Evolutionary conservation across 495 filamentous ascomycete species (phyloP), one percentile per base, ranked within the genome.

Genomic region (Neurospora intermedia): DNA sequence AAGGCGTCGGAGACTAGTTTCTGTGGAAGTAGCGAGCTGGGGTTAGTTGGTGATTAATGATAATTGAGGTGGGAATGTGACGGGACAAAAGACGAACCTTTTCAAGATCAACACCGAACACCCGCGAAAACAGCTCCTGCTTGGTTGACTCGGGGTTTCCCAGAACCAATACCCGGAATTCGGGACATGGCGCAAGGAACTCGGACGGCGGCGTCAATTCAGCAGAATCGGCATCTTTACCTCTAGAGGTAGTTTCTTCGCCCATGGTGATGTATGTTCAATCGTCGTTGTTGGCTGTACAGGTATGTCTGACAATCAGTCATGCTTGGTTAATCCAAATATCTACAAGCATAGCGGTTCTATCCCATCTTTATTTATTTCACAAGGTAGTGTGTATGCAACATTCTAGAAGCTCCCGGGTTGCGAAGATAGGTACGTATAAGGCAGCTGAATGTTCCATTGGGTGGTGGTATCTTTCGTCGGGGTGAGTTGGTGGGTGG

Each of bases 61-160:
- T 38, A 38, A 38, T 38, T 5, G 35, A 38, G 35, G 35, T 38
- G 35, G 6, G 35, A 38, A 38, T 38, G 35, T 4, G 35, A 6
- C 6, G n/a, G n/a, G n/a, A n/a, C n/a, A n/a, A n/a, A n/a, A 38
- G 35, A 69, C 59, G 1, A 35, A 77, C 77, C 71, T 79, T 80
- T 15, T 76, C 76, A 7, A 79, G 77, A 20, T 79, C 76, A 23
- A 79, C 75, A 15, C 78, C 77, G 54, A 80, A 80, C 0, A 79
- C 54, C 31, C 71, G 74, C 39, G 77, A 74, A 70, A 80, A 77
- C 2, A 80, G 70, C 35, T 79, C 76, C 66, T 78, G 77, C 70
- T 80, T 80, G 20, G 78, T 79, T 20, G 77, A 75, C 23, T 80
- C 78, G 2, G 76, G 77, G 46, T 75, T 80, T 27, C 78, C 77